Evolutionary conservation across 2,329 filamentous ascomycete species (phyloP).

Genomic region (Cladophialophora yegresii): DNA sequence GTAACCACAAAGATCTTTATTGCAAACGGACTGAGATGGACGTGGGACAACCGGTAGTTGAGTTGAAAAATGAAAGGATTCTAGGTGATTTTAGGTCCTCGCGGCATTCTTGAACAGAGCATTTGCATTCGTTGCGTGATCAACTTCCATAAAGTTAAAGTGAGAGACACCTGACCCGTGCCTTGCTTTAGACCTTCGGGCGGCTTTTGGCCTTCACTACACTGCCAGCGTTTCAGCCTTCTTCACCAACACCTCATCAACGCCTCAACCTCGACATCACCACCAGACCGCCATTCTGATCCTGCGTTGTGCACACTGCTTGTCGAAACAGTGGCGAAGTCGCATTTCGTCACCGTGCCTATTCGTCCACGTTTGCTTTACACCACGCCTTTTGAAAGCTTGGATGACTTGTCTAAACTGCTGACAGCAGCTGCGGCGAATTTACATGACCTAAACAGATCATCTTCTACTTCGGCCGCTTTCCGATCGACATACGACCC

Average conservation of each 20-base stretch:
- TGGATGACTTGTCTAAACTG: conserved; percentile 17
- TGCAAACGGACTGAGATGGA: background rate
- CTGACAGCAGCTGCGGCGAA: conserved; percentile 19
- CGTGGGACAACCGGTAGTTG: background rate
- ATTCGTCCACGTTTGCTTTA: background rate
- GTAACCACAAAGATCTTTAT: background rate
- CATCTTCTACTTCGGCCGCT: background rate
- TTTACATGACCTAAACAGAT: background rate
- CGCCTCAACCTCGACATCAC: background rate
- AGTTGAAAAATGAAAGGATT: background rate
- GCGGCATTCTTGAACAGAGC: conserved; percentile 1
- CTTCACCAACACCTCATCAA: conserved; percentile 7
- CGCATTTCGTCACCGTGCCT: background rate
- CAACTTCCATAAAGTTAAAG: background rate
- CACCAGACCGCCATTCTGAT: conserved; percentile 1
- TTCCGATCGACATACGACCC: background rate
- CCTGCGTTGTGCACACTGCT: background rate
- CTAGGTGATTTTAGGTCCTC: background rate
- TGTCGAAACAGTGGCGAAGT: background rate
- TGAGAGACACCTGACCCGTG: conserved; percentile 4
- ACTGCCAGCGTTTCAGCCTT: conserved; percentile 19
- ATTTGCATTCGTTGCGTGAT: conserved; percentile 2
- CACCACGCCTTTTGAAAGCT: background rate
- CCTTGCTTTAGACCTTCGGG: conserved; percentile 7
- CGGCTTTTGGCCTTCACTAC: conserved; percentile 4